Percentiles rank a stretch among this genome's conserved stretches.
phyloP scores from a whole-genome alignment of 768 basidiomycete genomes.

The Lactifluus pinguis region DNA sequence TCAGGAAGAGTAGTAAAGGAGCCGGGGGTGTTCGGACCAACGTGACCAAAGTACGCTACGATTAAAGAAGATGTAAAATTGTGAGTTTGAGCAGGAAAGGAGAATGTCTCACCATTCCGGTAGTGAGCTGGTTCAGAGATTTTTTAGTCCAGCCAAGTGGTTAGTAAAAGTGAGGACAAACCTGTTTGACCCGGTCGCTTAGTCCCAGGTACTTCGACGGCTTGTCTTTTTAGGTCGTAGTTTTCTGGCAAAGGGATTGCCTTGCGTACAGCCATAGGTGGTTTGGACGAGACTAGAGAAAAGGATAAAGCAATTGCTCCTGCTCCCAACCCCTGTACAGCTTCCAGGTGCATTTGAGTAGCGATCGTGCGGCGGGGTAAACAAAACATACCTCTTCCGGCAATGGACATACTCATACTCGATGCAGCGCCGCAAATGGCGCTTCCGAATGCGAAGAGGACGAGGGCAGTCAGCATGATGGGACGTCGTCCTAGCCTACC shows the following conservation, averaged over 20 bases:
- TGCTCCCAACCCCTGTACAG: no score
- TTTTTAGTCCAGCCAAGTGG: background rate
- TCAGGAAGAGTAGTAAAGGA: conserved; percentile 46
- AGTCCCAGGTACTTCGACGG: conserved; percentile 66
- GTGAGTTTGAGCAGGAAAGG: background rate
- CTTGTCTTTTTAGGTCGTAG: conserved; percentile 50
- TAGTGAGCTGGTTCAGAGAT: conserved; percentile 50
- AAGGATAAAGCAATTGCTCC: no score
- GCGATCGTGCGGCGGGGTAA: no score
- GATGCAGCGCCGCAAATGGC: no score
- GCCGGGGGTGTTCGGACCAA: conserved; percentile 45
- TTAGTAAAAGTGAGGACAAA: conserved; percentile 27
- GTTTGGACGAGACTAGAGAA: no score
- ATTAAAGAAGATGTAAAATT: background rate
- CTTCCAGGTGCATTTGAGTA: no score
- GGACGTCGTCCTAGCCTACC: no score
- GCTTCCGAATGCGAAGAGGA: no score
- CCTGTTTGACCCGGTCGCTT: conserved; percentile 75
- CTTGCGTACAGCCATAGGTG: conserved; percentile 1
- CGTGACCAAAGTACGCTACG: conserved; percentile 48
- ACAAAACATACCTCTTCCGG: no score
- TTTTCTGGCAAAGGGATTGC: conserved; percentile 27
- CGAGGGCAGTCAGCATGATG: no score
- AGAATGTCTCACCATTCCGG: conserved; percentile 46
- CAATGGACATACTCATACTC: no score